These are phyloP conservation scores for Schizophyllum commune DNA, from an alignment of 1,284 basidiomycete genomes.

Conservation along the genomic window DNA sequence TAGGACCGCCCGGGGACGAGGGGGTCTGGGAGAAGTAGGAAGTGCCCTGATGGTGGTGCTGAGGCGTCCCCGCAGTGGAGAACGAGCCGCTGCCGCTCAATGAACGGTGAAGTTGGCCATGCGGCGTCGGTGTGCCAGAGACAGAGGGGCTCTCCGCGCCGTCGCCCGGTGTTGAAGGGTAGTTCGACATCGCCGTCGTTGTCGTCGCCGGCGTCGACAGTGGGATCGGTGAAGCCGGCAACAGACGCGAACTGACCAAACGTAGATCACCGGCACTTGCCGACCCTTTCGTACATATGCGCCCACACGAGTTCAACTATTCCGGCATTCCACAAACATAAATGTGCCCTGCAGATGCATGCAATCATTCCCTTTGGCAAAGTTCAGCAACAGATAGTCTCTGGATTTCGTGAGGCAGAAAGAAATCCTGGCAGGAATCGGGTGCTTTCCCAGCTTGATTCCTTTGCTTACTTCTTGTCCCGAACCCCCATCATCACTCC, in stretches of 20 bases:
- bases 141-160: slow-evolving; percentile 1
- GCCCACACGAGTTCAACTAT: too few species aligned
- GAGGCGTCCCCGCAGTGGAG: slow-evolving; percentile 47
- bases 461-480: too few species aligned
- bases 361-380: too few species aligned
- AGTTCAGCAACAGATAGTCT: too few species aligned
- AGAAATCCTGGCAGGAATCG: too few species aligned
- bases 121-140: slow-evolving; percentile 33
- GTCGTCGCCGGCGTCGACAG: background rate
- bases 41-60: slow-evolving; percentile 60
- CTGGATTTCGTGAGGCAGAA: too few species aligned
- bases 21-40: slow-evolving; percentile 47
- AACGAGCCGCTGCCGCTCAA: slow-evolving; percentile 43
- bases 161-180: background rate
- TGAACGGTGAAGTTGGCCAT: slow-evolving; percentile 35
- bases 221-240: background rate
- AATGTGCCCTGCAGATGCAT: too few species aligned
- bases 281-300: background rate
- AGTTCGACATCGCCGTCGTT: background rate
- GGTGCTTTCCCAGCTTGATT: too few species aligned
- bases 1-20: slow-evolving; percentile 19
- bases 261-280: background rate
- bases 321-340: too few species aligned
- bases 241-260: background rate
- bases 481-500: too few species aligned